Evolutionary conservation across 2,329 filamentous ascomycete species (phyloP).

Genomic region (Xylogone sp.): DNA sequence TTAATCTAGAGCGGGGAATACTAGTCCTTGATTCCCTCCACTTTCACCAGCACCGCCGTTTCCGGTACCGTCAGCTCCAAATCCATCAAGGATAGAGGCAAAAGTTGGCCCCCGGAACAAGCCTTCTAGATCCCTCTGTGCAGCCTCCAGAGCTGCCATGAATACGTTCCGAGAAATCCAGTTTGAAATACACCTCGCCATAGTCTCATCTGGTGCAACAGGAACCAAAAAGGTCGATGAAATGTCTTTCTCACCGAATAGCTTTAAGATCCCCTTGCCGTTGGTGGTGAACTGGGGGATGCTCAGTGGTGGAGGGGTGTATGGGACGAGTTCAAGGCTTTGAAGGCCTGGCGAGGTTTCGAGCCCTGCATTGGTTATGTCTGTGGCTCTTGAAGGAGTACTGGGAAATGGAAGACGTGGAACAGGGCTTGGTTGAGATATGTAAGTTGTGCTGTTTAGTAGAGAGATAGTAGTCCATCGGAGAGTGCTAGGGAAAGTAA

Average conservation of each 20-base stretch:
- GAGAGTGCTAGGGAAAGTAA: slow-evolving; percentile 8
- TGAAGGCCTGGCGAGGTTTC: slow-evolving; percentile 5
- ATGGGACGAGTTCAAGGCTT: too few relatives aligned
- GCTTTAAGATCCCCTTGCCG: slow-evolving; percentile 11
- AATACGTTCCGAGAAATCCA: slow-evolving; percentile 16
- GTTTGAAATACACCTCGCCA: slow-evolving; percentile 9
- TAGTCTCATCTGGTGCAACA: slow-evolving; percentile 11
- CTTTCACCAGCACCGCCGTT: background rate
- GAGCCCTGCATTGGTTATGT: too few relatives aligned
- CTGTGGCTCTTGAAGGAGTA: background rate
- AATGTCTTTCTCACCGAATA: slow-evolving; percentile 7
- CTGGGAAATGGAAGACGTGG: background rate
- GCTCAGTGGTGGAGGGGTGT: too few relatives aligned
- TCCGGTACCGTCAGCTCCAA: background rate
- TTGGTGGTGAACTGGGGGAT: slow-evolving; percentile 2
- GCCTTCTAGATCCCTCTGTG: slow-evolving; percentile 12
- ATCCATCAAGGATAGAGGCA: too few relatives aligned
- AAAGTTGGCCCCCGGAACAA: too few relatives aligned
- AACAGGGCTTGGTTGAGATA: slow-evolving; percentile 6
- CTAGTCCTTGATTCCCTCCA: too few relatives aligned
- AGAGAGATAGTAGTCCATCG: slow-evolving; percentile 15
- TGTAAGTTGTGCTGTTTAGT: slow-evolving; percentile 7
- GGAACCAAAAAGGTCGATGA: background rate
- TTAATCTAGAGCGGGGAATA: too few relatives aligned
- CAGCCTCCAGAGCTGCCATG: slow-evolving; percentile 11